Evolutionary conservation across 1,139 yeast species (phyloP).

Genomic region (Petasospora rhodanensis): DNA sequence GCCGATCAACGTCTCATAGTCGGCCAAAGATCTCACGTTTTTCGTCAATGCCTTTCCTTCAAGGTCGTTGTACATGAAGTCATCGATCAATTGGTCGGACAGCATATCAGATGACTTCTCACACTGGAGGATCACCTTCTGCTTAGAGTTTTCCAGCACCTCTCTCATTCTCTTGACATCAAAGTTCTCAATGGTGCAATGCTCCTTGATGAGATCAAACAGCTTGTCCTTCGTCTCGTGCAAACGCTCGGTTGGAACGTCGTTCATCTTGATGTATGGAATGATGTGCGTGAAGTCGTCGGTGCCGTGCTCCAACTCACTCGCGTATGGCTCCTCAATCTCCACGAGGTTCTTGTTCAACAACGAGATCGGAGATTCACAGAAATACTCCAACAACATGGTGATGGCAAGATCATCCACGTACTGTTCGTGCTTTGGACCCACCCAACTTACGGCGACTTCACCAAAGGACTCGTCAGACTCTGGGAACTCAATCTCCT

Average conservation of each 20-base stretch:
- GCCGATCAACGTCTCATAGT: constrained; percentile 49
- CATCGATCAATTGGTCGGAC: constrained; percentile 65
- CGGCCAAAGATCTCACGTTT: constrained; percentile 52
- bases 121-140: constrained; percentile 57
- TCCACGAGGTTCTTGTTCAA: constrained; percentile 71
- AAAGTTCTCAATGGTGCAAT: constrained; percentile 43
- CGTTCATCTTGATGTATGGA: constrained; percentile 55
- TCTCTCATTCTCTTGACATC: constrained; percentile 66
- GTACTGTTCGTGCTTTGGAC: constrained; percentile 58
- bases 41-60: constrained; percentile 54
- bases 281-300: constrained; percentile 64
- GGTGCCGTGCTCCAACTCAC: constrained; percentile 62
- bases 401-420: constrained; percentile 64
- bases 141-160: constrained; percentile 58
- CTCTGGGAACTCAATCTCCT: constrained; percentile 77
- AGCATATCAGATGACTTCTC: constrained; percentile 64
- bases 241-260: constrained; percentile 71
- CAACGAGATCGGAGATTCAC: constrained; percentile 69
- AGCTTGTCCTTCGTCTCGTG: constrained; percentile 48
- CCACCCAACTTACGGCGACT: constrained; percentile 72
- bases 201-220: constrained; percentile 47
- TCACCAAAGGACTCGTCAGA: constrained; percentile 85
- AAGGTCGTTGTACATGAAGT: constrained; percentile 71
- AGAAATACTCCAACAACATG: constrained; percentile 67
- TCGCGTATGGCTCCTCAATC: constrained; percentile 76